Conservation (phyloP, 441 rosid species). For the Macaranga tanarius region DNA sequence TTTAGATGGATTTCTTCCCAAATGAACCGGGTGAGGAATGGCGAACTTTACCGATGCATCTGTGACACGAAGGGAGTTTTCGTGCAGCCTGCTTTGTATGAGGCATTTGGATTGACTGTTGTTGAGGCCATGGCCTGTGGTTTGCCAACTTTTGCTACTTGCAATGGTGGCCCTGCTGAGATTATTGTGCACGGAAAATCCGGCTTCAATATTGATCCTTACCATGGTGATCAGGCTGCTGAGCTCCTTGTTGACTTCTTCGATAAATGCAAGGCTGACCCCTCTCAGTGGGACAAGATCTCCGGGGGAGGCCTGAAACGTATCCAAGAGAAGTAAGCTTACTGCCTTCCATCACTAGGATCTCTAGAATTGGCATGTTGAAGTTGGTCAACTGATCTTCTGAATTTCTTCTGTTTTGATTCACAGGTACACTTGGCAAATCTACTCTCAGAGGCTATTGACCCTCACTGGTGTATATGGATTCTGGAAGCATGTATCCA, state of each 20-base stretch:
- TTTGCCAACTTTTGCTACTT: conserved; percentile 85
- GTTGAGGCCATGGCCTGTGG: conserved; percentile 98
- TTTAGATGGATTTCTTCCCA: conserved; percentile 96
- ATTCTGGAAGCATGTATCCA: conserved; percentile 95
- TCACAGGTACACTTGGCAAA: conserved; percentile 85
- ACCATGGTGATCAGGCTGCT: conserved; percentile 89
- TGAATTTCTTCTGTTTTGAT: neutral
- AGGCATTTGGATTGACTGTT: conserved; percentile 89
- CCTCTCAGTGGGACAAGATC: conserved; percentile 67
- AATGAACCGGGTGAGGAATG: conserved; percentile 84
- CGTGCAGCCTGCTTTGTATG: conserved; percentile 89
- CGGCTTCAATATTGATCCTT: conserved; percentile 89
- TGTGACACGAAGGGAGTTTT: conserved; percentile 86
- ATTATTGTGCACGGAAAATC: conserved; percentile 84
- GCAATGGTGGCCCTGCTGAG: conserved; percentile 96
- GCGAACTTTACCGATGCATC: conserved; percentile 82
- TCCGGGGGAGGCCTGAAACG: conserved; percentile 77
- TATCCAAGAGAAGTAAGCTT: conserved; percentile 73
- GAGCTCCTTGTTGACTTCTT: conserved; percentile 71
- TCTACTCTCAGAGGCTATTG: conserved; percentile 84
- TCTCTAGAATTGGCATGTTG: neutral
- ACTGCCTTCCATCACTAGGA: neutral
- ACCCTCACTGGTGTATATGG: conserved; percentile 90
- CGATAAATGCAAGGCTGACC: conserved; percentile 64
- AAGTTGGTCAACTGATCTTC: neutral